Conservation (phyloP, 108 stramenopile species). For the Discostella stelligeroides region DNA sequence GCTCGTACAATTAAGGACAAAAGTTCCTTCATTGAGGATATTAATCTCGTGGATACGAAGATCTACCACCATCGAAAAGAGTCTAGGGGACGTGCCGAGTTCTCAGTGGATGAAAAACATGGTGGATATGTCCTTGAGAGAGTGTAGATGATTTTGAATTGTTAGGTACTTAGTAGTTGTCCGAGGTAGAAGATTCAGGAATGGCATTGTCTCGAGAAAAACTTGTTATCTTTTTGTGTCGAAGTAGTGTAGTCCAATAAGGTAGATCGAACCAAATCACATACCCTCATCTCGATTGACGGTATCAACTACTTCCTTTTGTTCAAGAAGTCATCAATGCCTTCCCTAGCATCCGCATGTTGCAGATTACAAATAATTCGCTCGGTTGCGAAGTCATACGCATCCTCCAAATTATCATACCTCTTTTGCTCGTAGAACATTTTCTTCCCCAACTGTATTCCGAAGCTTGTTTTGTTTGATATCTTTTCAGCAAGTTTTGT, state of each 20-base stretch:
- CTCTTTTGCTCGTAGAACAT: conserved; percentile 61
- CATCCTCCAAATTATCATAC: conserved; percentile 40
- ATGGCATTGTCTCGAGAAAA: neutral
- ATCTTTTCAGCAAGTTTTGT: conserved; percentile 48
- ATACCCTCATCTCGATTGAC: too few species aligned
- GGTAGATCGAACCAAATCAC: too few species aligned
- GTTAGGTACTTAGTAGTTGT: conserved; percentile 4
- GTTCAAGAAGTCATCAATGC: conserved; percentile 62
- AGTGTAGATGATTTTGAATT: neutral
- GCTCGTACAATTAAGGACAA: conserved; percentile 49
- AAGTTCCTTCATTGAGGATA: conserved; percentile 34
- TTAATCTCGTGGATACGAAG: conserved; percentile 46
- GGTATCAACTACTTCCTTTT: conserved; percentile 41
- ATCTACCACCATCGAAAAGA: conserved; percentile 42
- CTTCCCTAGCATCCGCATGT: conserved; percentile 54
- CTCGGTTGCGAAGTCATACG: conserved; percentile 62
- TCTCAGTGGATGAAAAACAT: conserved; percentile 41
- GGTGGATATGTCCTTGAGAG: conserved; percentile 51
- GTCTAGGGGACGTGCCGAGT: conserved; percentile 47
- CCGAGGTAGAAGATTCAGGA: neutral
- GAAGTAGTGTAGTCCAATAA: too few species aligned
- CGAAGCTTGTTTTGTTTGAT: conserved; percentile 53
- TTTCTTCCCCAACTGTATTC: conserved; percentile 61
- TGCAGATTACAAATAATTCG: conserved; percentile 63
- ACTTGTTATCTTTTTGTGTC: too few species aligned